Base-by-base conservation (phyloP, 2,329 filamentous ascomycete genomes). In the Alternaria atra region DNA sequence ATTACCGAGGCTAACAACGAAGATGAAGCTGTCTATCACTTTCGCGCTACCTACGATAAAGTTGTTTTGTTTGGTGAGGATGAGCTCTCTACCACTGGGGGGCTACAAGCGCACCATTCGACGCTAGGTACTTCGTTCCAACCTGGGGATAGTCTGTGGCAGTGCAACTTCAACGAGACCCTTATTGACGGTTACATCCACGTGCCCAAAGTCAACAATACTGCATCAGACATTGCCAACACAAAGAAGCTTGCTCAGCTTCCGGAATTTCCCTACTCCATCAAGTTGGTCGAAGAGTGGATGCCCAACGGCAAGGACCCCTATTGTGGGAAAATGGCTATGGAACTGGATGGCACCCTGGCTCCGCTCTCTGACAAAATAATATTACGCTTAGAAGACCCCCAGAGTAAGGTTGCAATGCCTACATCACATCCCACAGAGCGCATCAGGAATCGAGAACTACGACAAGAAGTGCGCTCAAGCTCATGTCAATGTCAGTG, bases 161-260 rank as follows among this genome's bases (percentile, higher is more conserved):
- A 65, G 4, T 76, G 74, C 43, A 60, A 52, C 3, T 76, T 75
- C 59, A 71, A 74, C 37, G 60, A 73, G 8, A 74, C 72, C 1
- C 34, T 55, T 1, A 34, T 76, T 6, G 70, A 76, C 29, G 73
- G 72, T 1, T 68, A 67, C 27, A 61, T 75, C 8, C 71, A 72
- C 25, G 43, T 61, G 9, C 43, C 51, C 5, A 55, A 60, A 35
- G 47, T 52, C 13, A 29, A 51, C 10, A 52, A 6, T 13, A 43
- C 40, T 30, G 47, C 37, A 9, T 25, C 37, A 23, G 12, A 32
- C 3, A 54, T 27, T 12, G 43, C 3, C 25, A 63, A 46, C 15
- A 15, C 44, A 23, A 37, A 48, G 27, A 50, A 13, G 6, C 46
- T 39, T 17, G 30, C 27, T 30, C 34, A 32, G 12, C 50, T 59